These are phyloP conservation scores for Metarhizium guizhouense DNA, from an alignment of 2,329 filamentous ascomycete species.

Conservation along the genomic window DNA sequence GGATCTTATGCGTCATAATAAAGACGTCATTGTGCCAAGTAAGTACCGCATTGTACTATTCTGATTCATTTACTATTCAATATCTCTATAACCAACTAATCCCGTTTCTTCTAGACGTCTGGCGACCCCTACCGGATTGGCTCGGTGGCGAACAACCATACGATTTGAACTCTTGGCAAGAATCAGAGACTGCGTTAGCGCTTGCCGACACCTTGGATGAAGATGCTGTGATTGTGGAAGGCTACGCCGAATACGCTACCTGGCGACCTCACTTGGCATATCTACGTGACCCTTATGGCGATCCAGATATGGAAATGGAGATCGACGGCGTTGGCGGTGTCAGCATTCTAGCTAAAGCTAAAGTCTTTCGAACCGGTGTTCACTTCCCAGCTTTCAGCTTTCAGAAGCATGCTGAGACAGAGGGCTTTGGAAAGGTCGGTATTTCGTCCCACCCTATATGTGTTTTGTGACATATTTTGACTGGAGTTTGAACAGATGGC, in stretches of 20 bases:
- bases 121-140: conserved; percentile 98
- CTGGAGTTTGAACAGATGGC: conserved; percentile 61
- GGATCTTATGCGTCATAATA: conserved; percentile 97
- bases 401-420: conserved; percentile 95
- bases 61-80: background rate
- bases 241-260: conserved; percentile 96
- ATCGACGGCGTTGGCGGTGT: conserved; percentile 97
- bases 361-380: conserved; percentile 87
- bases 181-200: conserved; percentile 91
- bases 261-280: conserved; percentile 97
- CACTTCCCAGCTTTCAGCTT: conserved; percentile 99
- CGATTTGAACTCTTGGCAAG: conserved; percentile 97
- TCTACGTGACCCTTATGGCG: conserved; percentile 89
- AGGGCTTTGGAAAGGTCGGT: conserved; percentile 92
- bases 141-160: conserved; percentile 97
- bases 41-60: conserved; percentile 31
- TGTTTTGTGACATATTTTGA: background rate
- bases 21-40: conserved; percentile 98
- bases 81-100: conserved; percentile 8
- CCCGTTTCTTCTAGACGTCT: conserved; percentile 60
- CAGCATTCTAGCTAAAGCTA: conserved; percentile 92
- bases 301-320: conserved; percentile 99
- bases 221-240: conserved; percentile 97
- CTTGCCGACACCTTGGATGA: conserved; percentile 93
- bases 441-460: background rate